Evolutionary conservation across 2,329 filamentous ascomycete species (phyloP).

Genomic region (Pseudogymnoascus sp.): DNA sequence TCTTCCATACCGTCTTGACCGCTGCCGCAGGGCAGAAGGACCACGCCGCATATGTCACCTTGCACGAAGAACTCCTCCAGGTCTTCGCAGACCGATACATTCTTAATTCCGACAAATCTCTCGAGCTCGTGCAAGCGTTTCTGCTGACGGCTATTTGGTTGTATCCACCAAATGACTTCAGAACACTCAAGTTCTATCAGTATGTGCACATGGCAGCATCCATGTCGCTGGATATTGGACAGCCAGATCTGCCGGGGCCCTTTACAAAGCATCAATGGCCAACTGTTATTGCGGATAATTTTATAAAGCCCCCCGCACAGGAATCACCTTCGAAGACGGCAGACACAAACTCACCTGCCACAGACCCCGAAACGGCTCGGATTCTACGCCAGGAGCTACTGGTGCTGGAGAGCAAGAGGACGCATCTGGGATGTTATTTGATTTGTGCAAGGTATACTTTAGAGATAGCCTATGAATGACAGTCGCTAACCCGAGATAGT

Average conservation of each 20-base stretch:
- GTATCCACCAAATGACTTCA: constrained; percentile 35
- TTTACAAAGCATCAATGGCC: constrained; percentile 4
- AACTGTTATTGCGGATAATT: neutral
- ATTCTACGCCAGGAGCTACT: constrained; percentile 5
- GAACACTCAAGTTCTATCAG: constrained; percentile 38
- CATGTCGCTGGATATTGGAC: constrained; percentile 30
- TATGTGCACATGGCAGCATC: constrained; percentile 41
- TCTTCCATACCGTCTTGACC: constrained; percentile 62
- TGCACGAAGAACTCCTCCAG: constrained; percentile 37
- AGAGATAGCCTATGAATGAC: neutral
- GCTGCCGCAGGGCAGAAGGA: constrained; percentile 47
- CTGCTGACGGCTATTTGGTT: constrained; percentile 39
- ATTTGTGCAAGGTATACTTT: constrained; percentile 24
- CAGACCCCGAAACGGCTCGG: neutral
- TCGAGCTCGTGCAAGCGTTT: constrained; percentile 41
- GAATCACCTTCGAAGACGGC: neutral
- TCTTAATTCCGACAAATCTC: constrained; percentile 37
- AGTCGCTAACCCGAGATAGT: constrained; percentile 17
- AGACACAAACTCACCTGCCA: neutral
- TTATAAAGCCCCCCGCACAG: neutral
- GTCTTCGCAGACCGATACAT: constrained; percentile 37
- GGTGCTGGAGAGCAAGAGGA: constrained; percentile 29
- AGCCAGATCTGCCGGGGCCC: neutral
- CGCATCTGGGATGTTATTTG: constrained; percentile 31
- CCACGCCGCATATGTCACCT: constrained; percentile 30